Evolutionary conservation across 2,329 filamentous ascomycete genomes (phyloP).

Genomic region (Arthroderma sp.): DNA sequence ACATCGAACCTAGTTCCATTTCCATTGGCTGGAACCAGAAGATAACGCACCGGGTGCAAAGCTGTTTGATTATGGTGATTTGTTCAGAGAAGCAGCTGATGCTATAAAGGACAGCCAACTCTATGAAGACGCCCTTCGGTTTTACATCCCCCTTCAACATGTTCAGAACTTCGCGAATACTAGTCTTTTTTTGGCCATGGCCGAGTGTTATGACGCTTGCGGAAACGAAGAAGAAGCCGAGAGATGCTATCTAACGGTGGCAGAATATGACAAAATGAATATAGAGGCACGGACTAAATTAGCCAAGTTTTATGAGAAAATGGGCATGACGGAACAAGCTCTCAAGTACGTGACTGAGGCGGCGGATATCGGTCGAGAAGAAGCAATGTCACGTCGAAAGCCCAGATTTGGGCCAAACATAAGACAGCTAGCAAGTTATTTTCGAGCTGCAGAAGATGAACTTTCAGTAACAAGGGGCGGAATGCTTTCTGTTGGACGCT

Average conservation of each 20-base stretch:
- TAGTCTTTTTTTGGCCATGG: slow-evolving; percentile 40
- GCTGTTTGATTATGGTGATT: slow-evolving; percentile 58
- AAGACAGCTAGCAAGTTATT: slow-evolving; percentile 32
- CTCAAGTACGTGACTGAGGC: slow-evolving; percentile 66
- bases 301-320: slow-evolving; percentile 71
- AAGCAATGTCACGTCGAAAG: slow-evolving; percentile 24
- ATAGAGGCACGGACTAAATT: slow-evolving; percentile 68
- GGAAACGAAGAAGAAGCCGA: slow-evolving; percentile 58
- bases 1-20: slow-evolving; percentile 43
- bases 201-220: slow-evolving; percentile 53
- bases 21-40: slow-evolving; percentile 57
- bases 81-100: slow-evolving; percentile 63
- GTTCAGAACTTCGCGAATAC: slow-evolving; percentile 38
- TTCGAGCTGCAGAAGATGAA: slow-evolving; percentile 20
- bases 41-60: slow-evolving; percentile 39
- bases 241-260: slow-evolving; percentile 61
- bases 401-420: slow-evolving; percentile 24
- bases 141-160: slow-evolving; percentile 42
- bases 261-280: slow-evolving; percentile 57
- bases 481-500: no score
- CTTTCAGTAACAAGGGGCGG: background rate
- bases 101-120: slow-evolving; percentile 41
- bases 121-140: slow-evolving; percentile 46
- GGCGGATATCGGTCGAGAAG: slow-evolving; percentile 47
- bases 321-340: slow-evolving; percentile 61